A percentile compares a stretch with the other conserved stretches of the same genome.
Conservation (phyloP, 495 filamentous ascomycete species). For the Xeromyces bisporus region DNA sequence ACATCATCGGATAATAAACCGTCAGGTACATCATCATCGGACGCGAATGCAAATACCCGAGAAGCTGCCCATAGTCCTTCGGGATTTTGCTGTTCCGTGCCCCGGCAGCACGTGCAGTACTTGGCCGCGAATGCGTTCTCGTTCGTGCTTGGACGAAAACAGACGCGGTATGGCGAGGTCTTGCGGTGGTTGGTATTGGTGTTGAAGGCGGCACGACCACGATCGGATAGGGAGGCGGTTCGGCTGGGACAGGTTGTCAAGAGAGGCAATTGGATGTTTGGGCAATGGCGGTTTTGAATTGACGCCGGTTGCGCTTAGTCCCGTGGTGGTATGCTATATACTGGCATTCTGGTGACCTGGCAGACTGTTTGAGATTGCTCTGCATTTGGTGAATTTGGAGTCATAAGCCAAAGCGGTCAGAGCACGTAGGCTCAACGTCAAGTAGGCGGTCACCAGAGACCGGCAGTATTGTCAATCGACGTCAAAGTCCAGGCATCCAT, state of each 20-base stretch:
- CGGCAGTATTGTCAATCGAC: too few species aligned
- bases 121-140: constrained; percentile 49
- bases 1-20: not conserved
- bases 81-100: constrained; percentile 40
- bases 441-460: too few species aligned
- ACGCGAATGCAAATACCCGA: not conserved
- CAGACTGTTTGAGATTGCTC: too few species aligned
- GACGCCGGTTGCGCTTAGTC: too few species aligned
- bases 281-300: constrained; percentile 26
- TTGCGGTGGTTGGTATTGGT: constrained; percentile 44
- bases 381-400: too few species aligned
- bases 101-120: constrained; percentile 50
- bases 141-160: constrained; percentile 46
- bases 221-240: constrained; percentile 12
- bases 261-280: constrained; percentile 19
- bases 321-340: too few species aligned
- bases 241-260: constrained; percentile 17
- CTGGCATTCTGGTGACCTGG: too few species aligned
- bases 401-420: too few species aligned
- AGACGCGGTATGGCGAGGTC: constrained; percentile 43
- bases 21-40: not conserved
- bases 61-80: not conserved
- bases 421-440: too few species aligned
- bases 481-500: too few species aligned
- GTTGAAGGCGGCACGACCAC: constrained; percentile 15